A percentile compares a stretch with the other conserved stretches of the same genome.
Evolutionary conservation across 768 basidiomycete species (phyloP).

Genomic region (Amanita rimosa): DNA sequence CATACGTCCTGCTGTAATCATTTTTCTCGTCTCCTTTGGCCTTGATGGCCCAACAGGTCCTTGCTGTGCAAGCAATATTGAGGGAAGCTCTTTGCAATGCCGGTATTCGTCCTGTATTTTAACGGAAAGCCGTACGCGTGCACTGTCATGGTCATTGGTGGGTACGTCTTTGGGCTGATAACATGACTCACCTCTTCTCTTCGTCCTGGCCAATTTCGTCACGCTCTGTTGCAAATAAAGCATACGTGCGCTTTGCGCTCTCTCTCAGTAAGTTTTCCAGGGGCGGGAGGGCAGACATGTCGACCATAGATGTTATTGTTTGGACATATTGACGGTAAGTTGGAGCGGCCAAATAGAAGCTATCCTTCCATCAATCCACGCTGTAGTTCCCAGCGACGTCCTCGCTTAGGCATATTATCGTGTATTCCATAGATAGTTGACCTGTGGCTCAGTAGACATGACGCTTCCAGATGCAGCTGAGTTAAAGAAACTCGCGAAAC

Average conservation of each 20-base stretch:
- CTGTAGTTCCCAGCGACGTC: not conserved
- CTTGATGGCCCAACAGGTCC: constrained; percentile 71
- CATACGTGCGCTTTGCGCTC: constrained; percentile 63
- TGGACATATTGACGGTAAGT: constrained; percentile 11
- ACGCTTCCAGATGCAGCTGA: constrained; percentile 35
- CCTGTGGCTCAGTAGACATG: constrained; percentile 21
- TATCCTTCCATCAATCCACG: not conserved
- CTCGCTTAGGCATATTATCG: constrained; percentile 4
- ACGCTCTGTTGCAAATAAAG: constrained; percentile 54
- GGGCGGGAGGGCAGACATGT: constrained; percentile 46
- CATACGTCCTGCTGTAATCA: constrained; percentile 65
- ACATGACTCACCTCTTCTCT: constrained; percentile 46
- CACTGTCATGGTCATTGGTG: constrained; percentile 25
- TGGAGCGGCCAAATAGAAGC: too few relatives aligned
- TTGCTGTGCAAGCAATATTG: constrained; percentile 72
- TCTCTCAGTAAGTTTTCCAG: constrained; percentile 53
- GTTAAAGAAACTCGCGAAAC: constrained; percentile 74
- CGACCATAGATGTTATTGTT: too few relatives aligned
- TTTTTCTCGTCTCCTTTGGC: constrained; percentile 52
- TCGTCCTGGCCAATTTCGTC: constrained; percentile 55
- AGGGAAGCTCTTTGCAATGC: constrained; percentile 75
- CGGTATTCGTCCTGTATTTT: constrained; percentile 89
- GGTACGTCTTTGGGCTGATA: not conserved
- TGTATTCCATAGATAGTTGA: constrained; percentile 26
- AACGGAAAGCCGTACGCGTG: constrained; percentile 63